Conservation (phyloP, 73 alveolate genomes). For the Blepharisma japonicum region DNA sequence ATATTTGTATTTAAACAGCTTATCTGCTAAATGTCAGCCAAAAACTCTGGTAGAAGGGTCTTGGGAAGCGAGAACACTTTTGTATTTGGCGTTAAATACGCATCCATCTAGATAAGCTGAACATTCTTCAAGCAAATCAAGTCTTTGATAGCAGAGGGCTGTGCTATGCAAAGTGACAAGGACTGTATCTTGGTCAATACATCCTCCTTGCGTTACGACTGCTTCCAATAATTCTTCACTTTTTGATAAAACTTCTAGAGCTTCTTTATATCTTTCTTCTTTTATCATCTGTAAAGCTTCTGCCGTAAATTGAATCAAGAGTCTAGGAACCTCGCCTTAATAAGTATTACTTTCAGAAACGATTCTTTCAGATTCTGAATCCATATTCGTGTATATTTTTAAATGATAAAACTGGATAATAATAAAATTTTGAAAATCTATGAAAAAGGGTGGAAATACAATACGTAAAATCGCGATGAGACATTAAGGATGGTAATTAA, state of each 20-base stretch:
- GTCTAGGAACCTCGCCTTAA: conserved; percentile 17
- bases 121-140: conserved; percentile 63
- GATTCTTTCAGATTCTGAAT: conserved; percentile 11
- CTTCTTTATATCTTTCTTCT: neutral
- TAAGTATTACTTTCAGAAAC: neutral
- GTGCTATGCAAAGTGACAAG: conserved; percentile 24
- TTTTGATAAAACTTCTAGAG: conserved; percentile 13
- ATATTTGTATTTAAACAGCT: conserved; percentile 71
- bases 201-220: conserved; percentile 51
- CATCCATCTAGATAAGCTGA: conserved; percentile 70
- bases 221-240: conserved; percentile 55
- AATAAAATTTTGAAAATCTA: too few relatives aligned
- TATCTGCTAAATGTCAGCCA: neutral
- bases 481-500: too few relatives aligned
- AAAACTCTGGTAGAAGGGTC: neutral
- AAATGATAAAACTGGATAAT: too few relatives aligned
- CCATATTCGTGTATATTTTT: too few relatives aligned
- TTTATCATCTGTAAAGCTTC: neutral
- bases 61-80: conserved; percentile 1
- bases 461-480: too few relatives aligned
- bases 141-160: conserved; percentile 47
- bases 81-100: conserved; percentile 34
- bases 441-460: too few relatives aligned
- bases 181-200: conserved; percentile 50
- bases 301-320: neutral